Conservation (phyloP, 306 rosid genomes). For the Rosa rugosa region DNA sequence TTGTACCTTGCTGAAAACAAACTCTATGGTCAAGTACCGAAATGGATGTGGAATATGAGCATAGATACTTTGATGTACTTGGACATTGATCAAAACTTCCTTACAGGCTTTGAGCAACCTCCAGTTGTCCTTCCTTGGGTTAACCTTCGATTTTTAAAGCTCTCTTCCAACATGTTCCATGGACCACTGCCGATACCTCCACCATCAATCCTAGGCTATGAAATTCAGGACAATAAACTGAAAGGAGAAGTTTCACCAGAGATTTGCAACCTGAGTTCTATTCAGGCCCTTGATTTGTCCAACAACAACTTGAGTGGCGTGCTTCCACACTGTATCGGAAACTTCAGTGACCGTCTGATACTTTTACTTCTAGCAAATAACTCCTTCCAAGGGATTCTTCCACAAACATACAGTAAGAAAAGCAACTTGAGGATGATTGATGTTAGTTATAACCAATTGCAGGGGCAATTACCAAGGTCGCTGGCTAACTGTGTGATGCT, state of each 20-base stretch:
- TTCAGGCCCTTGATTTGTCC: neutral
- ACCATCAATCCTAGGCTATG: neutral
- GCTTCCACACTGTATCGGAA: slow-evolving; percentile 15
- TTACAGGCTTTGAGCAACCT: slow-evolving; percentile 9
- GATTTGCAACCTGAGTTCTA: slow-evolving; percentile 11
- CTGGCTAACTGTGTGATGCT: neutral
- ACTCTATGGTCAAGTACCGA: neutral
- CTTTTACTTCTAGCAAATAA: neutral
- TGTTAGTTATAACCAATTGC: slow-evolving; percentile 10
- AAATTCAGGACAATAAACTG: neutral
- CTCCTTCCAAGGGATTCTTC: neutral
- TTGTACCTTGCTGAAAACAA: neutral
- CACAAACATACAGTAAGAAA: neutral
- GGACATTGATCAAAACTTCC: neutral
- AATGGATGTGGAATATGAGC: slow-evolving; percentile 8
- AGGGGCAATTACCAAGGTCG: neutral
- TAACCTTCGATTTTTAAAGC: neutral
- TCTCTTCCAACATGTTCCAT: neutral
- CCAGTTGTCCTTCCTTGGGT: neutral
- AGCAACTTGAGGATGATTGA: neutral
- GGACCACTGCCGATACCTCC: slow-evolving; percentile 12
- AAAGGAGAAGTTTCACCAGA: neutral
- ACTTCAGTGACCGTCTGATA: neutral
- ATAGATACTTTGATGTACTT: neutral
- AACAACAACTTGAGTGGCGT: slow-evolving; percentile 17